A percentile compares a stretch with the other conserved stretches of the same genome.
Conservation (phyloP, 1,284 basidiomycete genomes). For the Pseudozyma sp. region DNA sequence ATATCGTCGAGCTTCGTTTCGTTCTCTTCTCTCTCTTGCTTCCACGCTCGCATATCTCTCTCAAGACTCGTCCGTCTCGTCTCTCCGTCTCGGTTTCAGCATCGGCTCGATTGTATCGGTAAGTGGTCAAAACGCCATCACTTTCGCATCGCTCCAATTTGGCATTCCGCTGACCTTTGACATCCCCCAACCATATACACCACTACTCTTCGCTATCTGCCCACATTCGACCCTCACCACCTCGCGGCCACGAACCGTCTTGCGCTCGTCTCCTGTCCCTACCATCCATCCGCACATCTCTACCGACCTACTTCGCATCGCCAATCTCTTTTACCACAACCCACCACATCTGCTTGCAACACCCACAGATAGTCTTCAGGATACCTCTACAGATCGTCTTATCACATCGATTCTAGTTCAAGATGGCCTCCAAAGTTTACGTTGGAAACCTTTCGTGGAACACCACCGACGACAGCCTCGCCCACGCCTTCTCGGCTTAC, state of each 20-base stretch:
- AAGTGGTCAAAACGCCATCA: slow-evolving; percentile 17
- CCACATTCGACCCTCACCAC: too few species aligned
- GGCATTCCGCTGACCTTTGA: too few species aligned
- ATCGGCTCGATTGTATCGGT: slow-evolving; percentile 57
- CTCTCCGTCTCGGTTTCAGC: slow-evolving; percentile 46
- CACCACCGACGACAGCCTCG: slow-evolving; percentile 68
- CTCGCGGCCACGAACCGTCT: too few species aligned
- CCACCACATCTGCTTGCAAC: neutral
- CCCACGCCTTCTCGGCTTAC: slow-evolving; percentile 66
- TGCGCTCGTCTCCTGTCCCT: too few species aligned
- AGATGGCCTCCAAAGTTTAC: slow-evolving; percentile 68
- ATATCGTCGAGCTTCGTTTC: slow-evolving; percentile 54
- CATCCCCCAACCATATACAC: neutral
- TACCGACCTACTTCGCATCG: neutral
- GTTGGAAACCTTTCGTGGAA: slow-evolving; percentile 69
- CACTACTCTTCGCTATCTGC: neutral
- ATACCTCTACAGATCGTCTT: slow-evolving; percentile 36
- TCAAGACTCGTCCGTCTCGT: slow-evolving; percentile 49
- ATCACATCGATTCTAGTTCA: slow-evolving; percentile 29
- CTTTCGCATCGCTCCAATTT: too few species aligned
- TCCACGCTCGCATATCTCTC: slow-evolving; percentile 29
- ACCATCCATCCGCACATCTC: neutral
- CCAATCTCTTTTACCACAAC: neutral
- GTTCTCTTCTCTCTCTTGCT: slow-evolving; percentile 22
- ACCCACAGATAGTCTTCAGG: slow-evolving; percentile 41